A percentile compares a stretch with the other conserved stretches of the same genome.
phyloP scores from a whole-genome alignment of 331 rosid species.

The Rosa hybrid region DNA sequence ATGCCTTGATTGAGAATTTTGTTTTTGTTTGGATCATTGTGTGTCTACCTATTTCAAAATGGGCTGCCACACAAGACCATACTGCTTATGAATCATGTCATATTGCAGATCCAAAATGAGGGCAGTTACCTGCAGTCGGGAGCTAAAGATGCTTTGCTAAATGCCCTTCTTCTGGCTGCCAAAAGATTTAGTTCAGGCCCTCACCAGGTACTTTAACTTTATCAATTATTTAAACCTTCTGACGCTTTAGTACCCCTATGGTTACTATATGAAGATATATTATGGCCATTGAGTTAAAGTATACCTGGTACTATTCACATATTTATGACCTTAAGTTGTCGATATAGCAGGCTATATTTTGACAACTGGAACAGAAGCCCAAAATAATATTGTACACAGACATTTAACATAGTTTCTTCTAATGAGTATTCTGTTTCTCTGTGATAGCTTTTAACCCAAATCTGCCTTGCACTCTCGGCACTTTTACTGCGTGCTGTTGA shows the following conservation, averaged over 20 bases:
- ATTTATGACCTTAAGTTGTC: constrained; percentile 5
- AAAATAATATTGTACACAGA: neutral
- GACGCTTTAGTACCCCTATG: constrained; percentile 1
- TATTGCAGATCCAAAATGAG: constrained; percentile 82
- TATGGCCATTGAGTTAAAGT: constrained; percentile 1
- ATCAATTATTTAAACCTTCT: neutral
- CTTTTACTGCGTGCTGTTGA: constrained; percentile 76
- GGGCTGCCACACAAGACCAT: constrained; percentile 9
- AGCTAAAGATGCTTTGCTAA: constrained; percentile 81
- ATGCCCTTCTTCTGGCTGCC: constrained; percentile 87
- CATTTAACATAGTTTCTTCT: constrained; percentile 9
- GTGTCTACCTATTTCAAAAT: neutral
- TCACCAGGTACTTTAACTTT: constrained; percentile 65
- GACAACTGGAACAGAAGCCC: neutral
- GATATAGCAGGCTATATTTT: neutral
- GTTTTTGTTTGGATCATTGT: neutral
- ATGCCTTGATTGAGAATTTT: neutral
- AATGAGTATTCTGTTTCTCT: constrained; percentile 27
- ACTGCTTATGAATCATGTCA: constrained; percentile 23
- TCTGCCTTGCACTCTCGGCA: constrained; percentile 93
- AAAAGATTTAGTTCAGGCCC: constrained; percentile 82
- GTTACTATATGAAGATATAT: constrained; percentile 10
- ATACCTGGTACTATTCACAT: neutral
- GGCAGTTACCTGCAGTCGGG: constrained; percentile 61
- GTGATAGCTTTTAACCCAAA: constrained; percentile 91